Evolutionary conservation across 2,329 filamentous ascomycete species (phyloP), one percentile per base, ranked within the genome.

Genomic region (Aspergillus floridensis): DNA sequence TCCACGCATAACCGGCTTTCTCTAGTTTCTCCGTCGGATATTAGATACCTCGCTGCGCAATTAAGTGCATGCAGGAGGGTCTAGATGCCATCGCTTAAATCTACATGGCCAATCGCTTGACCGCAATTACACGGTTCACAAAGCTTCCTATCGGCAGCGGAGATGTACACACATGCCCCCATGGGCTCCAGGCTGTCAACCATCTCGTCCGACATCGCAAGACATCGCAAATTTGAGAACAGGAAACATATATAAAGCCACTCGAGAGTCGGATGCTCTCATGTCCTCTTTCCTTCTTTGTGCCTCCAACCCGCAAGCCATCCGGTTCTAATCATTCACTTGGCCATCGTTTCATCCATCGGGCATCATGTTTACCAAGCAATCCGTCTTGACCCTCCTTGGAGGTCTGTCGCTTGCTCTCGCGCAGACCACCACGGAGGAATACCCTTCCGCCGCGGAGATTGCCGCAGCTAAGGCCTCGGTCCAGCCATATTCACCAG

Each of bases 401-500:
- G 66, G 66, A 56, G 65, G 65, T 53, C 46, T 66, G 24, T 60
- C 66, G 14, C 50, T 67, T 14, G 60, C 60, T 21, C 14, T 60
- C 10, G 65, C 64, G 7, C 64, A 67, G 58, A 72, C 70, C 16
- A 60, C 63, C 26, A 65, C 70, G 2, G 64, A 68, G 60, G 64
- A 65, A 26, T 56, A 64, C 21, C 66, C 72, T n/a, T 64, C 70
- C 44, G 3, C 62, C 2, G 62, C 66, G 7, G 68, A 71, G 32
- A 73, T 73, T 55, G 55, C 60, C 11, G 67, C 69, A 16, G 69
- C 70, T 11, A 68, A 66, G 14, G 86, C 86, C 7, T 88, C 84
- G 1, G 86, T 86, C 11, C 79, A 81, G 70, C 86, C 86, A 1
- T 75, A 77, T 61, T 86, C 84, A 61, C 85, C 87, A 2, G 85